Evolutionary conservation across 768 basidiomycete genomes (phyloP).

Genomic region (Auriscalpium orientale): DNA sequence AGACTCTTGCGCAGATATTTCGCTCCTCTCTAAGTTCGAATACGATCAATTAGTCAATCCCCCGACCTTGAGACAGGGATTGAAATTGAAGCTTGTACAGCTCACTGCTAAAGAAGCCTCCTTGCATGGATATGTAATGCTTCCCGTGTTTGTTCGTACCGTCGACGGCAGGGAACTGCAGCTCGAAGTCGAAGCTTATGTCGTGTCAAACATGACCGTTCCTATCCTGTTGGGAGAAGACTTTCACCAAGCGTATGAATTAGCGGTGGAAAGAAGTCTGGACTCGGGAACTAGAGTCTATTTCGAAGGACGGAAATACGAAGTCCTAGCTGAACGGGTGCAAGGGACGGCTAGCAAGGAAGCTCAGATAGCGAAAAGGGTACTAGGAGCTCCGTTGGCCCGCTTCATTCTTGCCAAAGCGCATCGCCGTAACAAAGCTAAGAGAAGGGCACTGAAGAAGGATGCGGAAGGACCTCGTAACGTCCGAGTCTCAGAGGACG

Average conservation of each 20-base stretch:
- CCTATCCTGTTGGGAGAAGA: slow-evolving; percentile 18
- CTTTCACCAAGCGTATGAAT: slow-evolving; percentile 24
- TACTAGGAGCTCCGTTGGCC: background rate
- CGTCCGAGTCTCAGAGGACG: background rate
- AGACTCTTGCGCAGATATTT: background rate
- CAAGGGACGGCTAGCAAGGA: background rate
- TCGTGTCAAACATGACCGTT: slow-evolving; percentile 18
- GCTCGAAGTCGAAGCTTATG: slow-evolving; percentile 15
- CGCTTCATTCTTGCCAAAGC: background rate
- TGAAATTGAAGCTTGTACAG: too few relatives aligned
- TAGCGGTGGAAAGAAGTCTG: slow-evolving; percentile 20
- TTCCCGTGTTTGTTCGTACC: slow-evolving; percentile 19
- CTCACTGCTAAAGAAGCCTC: slow-evolving; percentile 1
- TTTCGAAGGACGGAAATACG: slow-evolving; percentile 14
- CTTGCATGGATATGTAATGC: slow-evolving; percentile 20
- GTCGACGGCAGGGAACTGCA: slow-evolving; percentile 20
- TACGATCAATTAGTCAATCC: too few relatives aligned
- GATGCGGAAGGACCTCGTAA: background rate
- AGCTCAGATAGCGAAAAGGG: background rate
- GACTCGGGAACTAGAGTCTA: slow-evolving; percentile 1
- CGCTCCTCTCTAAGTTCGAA: background rate
- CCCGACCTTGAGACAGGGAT: too few relatives aligned
- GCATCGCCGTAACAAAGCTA: background rate
- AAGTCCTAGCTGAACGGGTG: background rate
- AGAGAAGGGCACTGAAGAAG: background rate